Evolutionary conservation across 345 rosid species (phyloP).

Genomic region (Euphorbia tirucalli): DNA sequence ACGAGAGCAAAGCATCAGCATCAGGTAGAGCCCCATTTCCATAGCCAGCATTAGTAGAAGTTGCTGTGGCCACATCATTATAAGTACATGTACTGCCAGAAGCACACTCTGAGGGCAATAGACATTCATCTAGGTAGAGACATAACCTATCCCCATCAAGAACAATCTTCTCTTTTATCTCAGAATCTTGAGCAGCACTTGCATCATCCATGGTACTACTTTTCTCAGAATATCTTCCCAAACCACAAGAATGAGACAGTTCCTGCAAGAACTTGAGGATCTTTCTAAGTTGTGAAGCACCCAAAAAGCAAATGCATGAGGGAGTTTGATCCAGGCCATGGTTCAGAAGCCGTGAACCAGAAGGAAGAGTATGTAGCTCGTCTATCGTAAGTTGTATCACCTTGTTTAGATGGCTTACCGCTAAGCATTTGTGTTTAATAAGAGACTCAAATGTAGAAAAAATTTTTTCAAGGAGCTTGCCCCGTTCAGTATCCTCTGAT

Average conservation of each 20-base stretch:
- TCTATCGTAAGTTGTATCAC: constrained; percentile 68
- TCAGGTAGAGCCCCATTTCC: constrained; percentile 36
- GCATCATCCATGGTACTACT: constrained; percentile 41
- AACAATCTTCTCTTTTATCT: constrained; percentile 59
- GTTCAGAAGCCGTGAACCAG: constrained; percentile 63
- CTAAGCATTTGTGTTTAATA: constrained; percentile 73
- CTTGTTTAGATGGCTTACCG: constrained; percentile 73
- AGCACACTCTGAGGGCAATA: constrained; percentile 40
- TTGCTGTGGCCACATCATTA: constrained; percentile 29
- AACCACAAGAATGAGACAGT: constrained; percentile 65
- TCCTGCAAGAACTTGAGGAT: constrained; percentile 88
- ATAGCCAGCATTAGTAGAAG: constrained; percentile 29
- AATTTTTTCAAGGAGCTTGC: constrained; percentile 75
- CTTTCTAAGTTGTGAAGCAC: constrained; percentile 72
- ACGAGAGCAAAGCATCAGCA: constrained; percentile 59
- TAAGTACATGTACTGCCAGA: constrained; percentile 20
- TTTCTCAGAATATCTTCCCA: constrained; percentile 70
- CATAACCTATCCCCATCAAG: constrained; percentile 56
- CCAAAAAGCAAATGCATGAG: constrained; percentile 76
- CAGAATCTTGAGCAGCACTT: constrained; percentile 33
- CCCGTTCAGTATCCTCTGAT: constrained; percentile 68
- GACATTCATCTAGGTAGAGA: constrained; percentile 58
- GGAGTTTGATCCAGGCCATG: constrained; percentile 64
- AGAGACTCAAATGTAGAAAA: constrained; percentile 63
- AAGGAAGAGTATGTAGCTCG: constrained; percentile 66